Conservation (phyloP, 495 filamentous ascomycete species). For the Xanthoparmelia taractica region DNA sequence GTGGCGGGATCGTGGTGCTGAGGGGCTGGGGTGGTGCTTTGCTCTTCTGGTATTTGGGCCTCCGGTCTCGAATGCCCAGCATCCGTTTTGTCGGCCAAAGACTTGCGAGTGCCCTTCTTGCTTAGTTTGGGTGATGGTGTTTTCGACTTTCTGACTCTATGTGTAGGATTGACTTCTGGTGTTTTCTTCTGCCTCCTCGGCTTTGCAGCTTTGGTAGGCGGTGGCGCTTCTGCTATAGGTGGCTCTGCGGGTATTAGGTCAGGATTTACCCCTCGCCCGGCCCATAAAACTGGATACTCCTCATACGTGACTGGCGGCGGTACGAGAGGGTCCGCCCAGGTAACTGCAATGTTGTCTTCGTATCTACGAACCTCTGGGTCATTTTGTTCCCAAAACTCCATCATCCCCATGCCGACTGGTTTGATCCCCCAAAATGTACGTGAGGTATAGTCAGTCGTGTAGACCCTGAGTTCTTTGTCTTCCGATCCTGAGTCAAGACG, state of each 20-base stretch:
- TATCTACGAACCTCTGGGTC: slow-evolving; percentile 1
- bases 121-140: background rate
- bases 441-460: background rate
- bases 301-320: background rate
- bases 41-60: background rate
- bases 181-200: background rate
- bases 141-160: slow-evolving; percentile 3
- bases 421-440: slow-evolving; percentile 8
- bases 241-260: background rate
- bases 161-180: background rate
- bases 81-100: background rate
- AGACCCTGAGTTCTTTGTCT: background rate
- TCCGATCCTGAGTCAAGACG: background rate
- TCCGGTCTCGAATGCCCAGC: background rate
- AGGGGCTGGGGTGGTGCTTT: too few species aligned
- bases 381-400: slow-evolving; percentile 1
- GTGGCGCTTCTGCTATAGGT: background rate
- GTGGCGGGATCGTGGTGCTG: too few species aligned
- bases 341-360: background rate
- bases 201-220: background rate
- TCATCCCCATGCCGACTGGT: background rate
- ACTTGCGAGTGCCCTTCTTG: background rate
- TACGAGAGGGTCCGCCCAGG: background rate
- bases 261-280: background rate
- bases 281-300: background rate